Evolutionary conservation across 805 yeast species (phyloP), one percentile per base, ranked within the genome.

Genomic region (Brettanomyces custersianus): DNA sequence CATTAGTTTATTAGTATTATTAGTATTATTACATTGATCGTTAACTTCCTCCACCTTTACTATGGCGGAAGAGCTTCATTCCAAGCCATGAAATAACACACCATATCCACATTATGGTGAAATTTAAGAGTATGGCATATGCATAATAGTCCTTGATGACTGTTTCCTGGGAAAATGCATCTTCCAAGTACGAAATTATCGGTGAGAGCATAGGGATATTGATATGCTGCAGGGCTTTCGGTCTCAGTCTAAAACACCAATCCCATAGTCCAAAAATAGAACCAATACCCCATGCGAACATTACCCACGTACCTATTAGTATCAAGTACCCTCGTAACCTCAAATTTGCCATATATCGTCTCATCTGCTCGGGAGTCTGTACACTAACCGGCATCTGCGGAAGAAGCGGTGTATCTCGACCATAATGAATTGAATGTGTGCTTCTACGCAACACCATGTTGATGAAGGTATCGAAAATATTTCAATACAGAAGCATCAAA

Each of bases 31-130:
- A 15, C 16, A 9, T 27, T 10, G 17, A 23, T 13, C 5, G 20
- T 36, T 37, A 39, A 30, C 43, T 54, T 8, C 65, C 66, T 18
- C 73, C 69, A 6, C 86, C 86, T 45, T 76, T 80, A 17, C 92
- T 80, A 51, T 84, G 92, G 38, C 86, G 64, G 57, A 84, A 84
- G 38, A 83, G 60, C 55, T 84, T 84, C 70, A 83, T 66, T 25
- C 92, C 88, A 31, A 77, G 64, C 94, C 94, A 84, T 9, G 87
- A 74, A 4, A 70, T 59, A 8, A 76, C 58, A 29, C 87, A 74
- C 94, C 94, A 83, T 4, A 75, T 54, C 82, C 83, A 76, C 3
- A 60, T 33, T 4, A 60, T 47, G 17, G 54, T 59, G 36, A 54
- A 58, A 26, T 50, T 57, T 17, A 60, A 41, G 18, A 56, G 50